A percentile compares a stretch with the other conserved stretches of the same genome.
phyloP scores from a whole-genome alignment of 106 monocot genomes.

The Xerophyta viscosa region DNA sequence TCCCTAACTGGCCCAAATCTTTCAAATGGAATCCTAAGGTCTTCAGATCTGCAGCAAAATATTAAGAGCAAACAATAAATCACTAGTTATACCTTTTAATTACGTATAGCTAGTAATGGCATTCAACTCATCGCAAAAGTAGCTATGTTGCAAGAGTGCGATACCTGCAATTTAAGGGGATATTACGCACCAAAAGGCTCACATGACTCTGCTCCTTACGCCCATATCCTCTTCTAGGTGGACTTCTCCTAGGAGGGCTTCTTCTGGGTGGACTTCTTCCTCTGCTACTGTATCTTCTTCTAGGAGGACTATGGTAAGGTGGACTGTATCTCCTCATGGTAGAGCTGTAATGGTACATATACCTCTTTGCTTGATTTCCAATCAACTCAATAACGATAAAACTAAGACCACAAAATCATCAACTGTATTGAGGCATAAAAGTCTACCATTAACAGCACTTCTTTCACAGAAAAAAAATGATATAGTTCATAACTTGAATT shows the following conservation, averaged over 20 bases:
- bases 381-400: too few relatives aligned
- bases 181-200: constrained; percentile 86
- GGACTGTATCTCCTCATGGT: constrained; percentile 84
- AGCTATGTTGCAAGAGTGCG: too few relatives aligned
- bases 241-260: constrained; percentile 43
- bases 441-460: too few relatives aligned
- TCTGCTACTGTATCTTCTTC: constrained; percentile 69
- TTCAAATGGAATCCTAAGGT: constrained; percentile 56
- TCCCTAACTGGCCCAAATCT: constrained; percentile 67
- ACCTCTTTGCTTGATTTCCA: too few relatives aligned
- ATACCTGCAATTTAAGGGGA: constrained; percentile 75
- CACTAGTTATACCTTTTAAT: too few relatives aligned
- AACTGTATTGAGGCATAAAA: too few relatives aligned
- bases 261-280: constrained; percentile 74
- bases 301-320: constrained; percentile 62
- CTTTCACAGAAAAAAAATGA: too few relatives aligned
- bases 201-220: constrained; percentile 33
- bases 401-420: too few relatives aligned
- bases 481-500: too few relatives aligned
- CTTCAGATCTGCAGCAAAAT: constrained; percentile 39
- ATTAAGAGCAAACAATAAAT: background rate
- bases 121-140: too few relatives aligned
- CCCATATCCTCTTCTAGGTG: constrained; percentile 55
- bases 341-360: background rate
- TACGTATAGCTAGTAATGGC: too few relatives aligned